Evolutionary conservation across 1,139 yeast genomes (phyloP).

Genomic region (Blastobotrys raffinosifermentans): DNA sequence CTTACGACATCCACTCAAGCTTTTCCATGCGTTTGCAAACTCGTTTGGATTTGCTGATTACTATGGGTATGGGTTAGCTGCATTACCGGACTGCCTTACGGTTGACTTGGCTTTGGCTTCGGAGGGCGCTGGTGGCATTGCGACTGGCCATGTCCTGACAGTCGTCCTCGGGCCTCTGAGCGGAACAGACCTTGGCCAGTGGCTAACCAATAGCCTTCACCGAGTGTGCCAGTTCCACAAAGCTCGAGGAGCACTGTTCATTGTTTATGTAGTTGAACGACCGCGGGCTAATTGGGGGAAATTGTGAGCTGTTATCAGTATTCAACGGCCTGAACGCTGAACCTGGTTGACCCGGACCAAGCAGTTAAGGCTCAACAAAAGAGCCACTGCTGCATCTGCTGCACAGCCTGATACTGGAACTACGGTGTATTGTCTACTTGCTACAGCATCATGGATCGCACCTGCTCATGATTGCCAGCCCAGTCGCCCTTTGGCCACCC

Average conservation of each 20-base stretch:
- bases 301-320: too few relatives aligned
- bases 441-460: too few relatives aligned
- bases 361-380: too few relatives aligned
- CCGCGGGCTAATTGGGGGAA: too few relatives aligned
- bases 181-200: neutral
- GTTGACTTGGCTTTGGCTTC: neutral
- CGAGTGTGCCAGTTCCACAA: neutral
- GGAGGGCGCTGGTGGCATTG: neutral
- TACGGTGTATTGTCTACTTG: too few relatives aligned
- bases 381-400: too few relatives aligned
- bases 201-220: neutral
- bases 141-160: neutral
- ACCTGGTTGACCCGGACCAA: too few relatives aligned
- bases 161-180: neutral
- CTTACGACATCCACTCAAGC: neutral
- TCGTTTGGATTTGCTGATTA: neutral
- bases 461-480: too few relatives aligned
- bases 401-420: too few relatives aligned
- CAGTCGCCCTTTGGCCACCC: too few relatives aligned
- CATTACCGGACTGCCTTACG: slow-evolving; percentile 1
- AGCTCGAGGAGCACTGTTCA: neutral
- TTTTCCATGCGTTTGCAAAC: slow-evolving; percentile 1
- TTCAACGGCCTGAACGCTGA: too few relatives aligned
- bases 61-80: neutral
- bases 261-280: neutral